phyloP scores from a whole-genome alignment of 176 grass and related monocot genomes.

The Stipa capillata region DNA sequence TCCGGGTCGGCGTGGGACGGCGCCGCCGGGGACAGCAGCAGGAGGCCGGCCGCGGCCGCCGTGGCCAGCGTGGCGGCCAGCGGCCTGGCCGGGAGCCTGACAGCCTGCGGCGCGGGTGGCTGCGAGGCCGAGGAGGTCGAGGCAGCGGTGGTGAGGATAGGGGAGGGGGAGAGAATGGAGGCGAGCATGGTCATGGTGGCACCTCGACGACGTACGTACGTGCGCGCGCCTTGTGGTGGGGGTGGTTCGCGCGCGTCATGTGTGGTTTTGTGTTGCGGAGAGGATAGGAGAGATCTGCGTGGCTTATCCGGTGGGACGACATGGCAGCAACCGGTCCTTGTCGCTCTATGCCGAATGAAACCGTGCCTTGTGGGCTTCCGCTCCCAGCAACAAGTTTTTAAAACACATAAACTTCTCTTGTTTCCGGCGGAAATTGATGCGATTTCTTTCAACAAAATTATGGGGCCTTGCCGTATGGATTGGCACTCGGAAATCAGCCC shows the following conservation, averaged over 20 bases:
- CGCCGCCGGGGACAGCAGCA: background rate
- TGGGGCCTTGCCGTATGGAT: no score
- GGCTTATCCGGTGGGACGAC: conserved; percentile 12
- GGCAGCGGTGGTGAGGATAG: conserved; percentile 14
- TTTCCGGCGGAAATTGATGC: no score
- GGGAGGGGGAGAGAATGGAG: conserved; percentile 17
- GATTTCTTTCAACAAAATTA: no score
- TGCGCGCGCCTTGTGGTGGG: no score
- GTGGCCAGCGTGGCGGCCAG: conserved; percentile 20
- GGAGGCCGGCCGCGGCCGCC: conserved; percentile 25
- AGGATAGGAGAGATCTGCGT: conserved; percentile 14
- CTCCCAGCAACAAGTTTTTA: no score
- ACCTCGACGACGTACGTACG: no score
- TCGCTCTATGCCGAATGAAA: no score
- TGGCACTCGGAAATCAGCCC: no score
- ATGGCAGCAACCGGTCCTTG: background rate
- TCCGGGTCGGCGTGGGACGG: conserved; percentile 8
- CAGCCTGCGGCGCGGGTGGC: background rate
- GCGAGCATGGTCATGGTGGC: conserved; percentile 30
- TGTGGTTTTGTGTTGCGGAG: background rate
- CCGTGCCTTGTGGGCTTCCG: no score
- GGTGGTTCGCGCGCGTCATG: background rate
- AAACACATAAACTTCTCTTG: no score
- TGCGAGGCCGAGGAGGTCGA: background rate
- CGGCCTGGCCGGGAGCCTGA: conserved; percentile 4